Base-by-base conservation (phyloP, 2,329 filamentous ascomycete species). In the Epichloe brachyelytri region DNA sequence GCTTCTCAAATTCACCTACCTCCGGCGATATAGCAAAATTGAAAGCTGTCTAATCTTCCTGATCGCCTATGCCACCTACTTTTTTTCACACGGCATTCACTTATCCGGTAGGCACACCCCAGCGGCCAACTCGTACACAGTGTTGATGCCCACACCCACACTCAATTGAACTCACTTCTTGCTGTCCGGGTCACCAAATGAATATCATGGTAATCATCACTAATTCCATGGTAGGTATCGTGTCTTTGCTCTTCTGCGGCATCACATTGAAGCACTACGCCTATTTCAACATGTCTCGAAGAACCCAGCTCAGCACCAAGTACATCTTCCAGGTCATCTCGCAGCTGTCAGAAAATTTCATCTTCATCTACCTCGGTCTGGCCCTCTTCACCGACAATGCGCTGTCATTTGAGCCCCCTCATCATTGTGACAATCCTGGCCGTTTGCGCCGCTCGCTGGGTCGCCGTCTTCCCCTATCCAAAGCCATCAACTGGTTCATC, bases 251-350 rank as follows among this genome's bases (percentile, higher is more conserved):
- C 2, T 98, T 98, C 73, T 98, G 93, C 67, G 93, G 93, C 51
- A 98, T 98, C 59, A 97, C 93, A 11, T 75, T 98, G 56, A 98
- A 98, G 69, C 93, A 98, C 66, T 98, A 98, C 63, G 93, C 93
- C 55, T 98, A 98, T 71, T 96, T 97, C 76, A 98, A 98, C 73
- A 98, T 98, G 93, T 98, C 93, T 33, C 83, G 93, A 46, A 84
- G 93, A 55, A 97, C 93, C 1, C 93, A 98, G 66, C 82, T 98
- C 56, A 95, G 93, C 15, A 98, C 93, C 49, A 98, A 98, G 67
- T 98, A 95, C 69, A 78, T 96, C 52, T 98, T 98, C 71, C 88
- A 95, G 66, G 84, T 95, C 55, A 83, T 94, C 59, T 88, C 93
- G 3, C 93, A 98, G 68, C 71, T 98, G 44, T 95, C 91, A 0